Evolutionary conservation across 306 rosid species (phyloP), one percentile per base, ranked within the genome.

Genomic region (Myrica gale): DNA sequence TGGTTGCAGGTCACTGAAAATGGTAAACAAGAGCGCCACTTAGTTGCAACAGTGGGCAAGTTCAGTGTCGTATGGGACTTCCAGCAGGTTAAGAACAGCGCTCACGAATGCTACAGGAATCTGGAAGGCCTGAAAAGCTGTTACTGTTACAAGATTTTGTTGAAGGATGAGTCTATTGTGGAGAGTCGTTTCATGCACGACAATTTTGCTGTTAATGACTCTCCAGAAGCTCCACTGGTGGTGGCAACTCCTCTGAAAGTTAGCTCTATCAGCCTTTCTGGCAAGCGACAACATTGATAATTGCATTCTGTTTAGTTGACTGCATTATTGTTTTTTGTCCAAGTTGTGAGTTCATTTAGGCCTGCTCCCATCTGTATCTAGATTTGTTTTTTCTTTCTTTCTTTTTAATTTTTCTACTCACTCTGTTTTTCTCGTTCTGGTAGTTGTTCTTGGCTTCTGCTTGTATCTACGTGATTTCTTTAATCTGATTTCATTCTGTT

Each of bases 61-160:
- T 93, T 93, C 75, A 91, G 98, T n/a, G 97, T 93, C 81, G 90
- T 93, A 83, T 93, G 98, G 98, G 96, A 93, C 81, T 91, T 93
- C 82, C 98, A 91, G 88, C 93, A 69, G 77, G 98, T 93, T 76
- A 93, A 90, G 83, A 91, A 89, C 85, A 91, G 85, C 82, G 92
- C 86, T 48, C 98, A 93, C 70, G 89, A 81, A 42, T 93, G 98
- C 74, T 91, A 93, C 82, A 57, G 89, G 78, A 93, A 88, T 81
- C 96, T 90, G 80, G 89, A 93, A 90, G 98, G 98, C n/a, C 91
- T 91, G 74, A 93, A 91, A 84, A 90, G 97, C 86, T 93, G 98
- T 78, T 93, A 93, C 82, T 93, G 97, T 72, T 91, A 93, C 72
- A 93, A 93, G 89, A 93, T 88, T 55, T 74, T 93, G 46, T 62